Evolutionary conservation across 2,329 filamentous ascomycete species (phyloP), one percentile per base, ranked within the genome.

Genomic region (Xylariaceae sp.): DNA sequence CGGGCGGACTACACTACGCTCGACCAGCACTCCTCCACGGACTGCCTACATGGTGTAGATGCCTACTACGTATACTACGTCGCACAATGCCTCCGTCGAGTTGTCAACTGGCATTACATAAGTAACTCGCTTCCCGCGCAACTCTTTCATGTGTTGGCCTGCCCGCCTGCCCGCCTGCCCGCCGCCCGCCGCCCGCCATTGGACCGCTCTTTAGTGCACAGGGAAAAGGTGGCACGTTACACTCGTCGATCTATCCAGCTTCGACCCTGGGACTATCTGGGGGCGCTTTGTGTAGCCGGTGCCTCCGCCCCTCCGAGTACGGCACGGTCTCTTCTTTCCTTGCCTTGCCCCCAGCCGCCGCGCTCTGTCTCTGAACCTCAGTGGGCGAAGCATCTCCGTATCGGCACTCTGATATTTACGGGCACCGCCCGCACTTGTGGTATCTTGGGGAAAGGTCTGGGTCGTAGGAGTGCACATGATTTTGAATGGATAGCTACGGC

Each of bases 311-410:
- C 49, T n/a, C 43, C 43, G 43, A 27, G 9, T 27, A 27, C 42
- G 42, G 54, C 41, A 41, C 50, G 31, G 52, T 58, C 47, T 45
- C 45, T 58, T 50, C 49, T 58, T 57, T 51, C 12, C 43, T 62
- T 66, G 64, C 64, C 64, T 66, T 61, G 61, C 59, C 56, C 60
- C 65, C 64, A 66, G 64, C 64, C 65, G 63, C 62, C 62, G 62
- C 19, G 19, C 19, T 19, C 19, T 19, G 19, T 19, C 63, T 62
- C 64, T 65, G 62, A 61, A 60, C 64, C 63, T 62, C 63, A 65
- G 51, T 9, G 40, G 41, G 48, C 11, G 19, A 19, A 39, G 43
- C 19, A 44, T 47, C 42, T 11, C 49, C 50, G 50, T 44, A 46
- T 56, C 51, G 54, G 50, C 32, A 49, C 32, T 50, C 46, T 35